Base-by-base conservation (phyloP, 2,329 filamentous ascomycete species). In the Tolypocladium guangdongense region DNA sequence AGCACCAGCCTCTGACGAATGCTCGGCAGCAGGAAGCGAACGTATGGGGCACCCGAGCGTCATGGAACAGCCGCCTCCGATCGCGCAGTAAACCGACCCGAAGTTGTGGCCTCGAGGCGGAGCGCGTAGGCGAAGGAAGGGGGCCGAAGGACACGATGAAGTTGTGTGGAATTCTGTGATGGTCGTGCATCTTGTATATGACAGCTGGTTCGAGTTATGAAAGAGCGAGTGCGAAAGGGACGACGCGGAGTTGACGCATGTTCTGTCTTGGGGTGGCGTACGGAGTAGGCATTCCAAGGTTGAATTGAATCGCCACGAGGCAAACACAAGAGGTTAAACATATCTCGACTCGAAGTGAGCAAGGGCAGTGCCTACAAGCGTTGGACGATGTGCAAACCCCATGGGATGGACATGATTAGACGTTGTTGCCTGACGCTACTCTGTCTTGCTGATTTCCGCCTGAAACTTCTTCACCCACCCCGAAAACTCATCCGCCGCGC, bases 401-500 rank as follows among this genome's bases (percentile, higher is more conserved):
- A 12, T 22, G 11, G 20, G 20, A 27, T 27, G 6, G 22, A 16
- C 41, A 27, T 6, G 41, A 8, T 18, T n/a, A 27, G 27, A 10
- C 30, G 32, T 27, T 41, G 16, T 32, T 46, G 27, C 10, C 16
- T 16, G 14, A 27, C 18, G 27, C 43, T 32, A 20, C 27, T 20
- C 43, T 32, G 39, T 45, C 52, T 53, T 49, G 20, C 12, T 78
- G 16, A 82, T 75, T 58, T 79, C 74, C 35, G 66, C 62, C 62
- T 76, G 74, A 58, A 82, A 83, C 57, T 76, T 79, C 12, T 72
- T 74, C n/a, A 78, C 82, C 90, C 90, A 95, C 18, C 79, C 74
- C 0, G 84, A 86, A 63, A 95, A 95, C 62, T 86, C 88, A 62
- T 96, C 90, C 20, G 80, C 75, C 48, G 78, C 69, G 0, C 78